Evolutionary conservation across 495 filamentous ascomycete species (phyloP).

Genomic region (Neurospora sp.): DNA sequence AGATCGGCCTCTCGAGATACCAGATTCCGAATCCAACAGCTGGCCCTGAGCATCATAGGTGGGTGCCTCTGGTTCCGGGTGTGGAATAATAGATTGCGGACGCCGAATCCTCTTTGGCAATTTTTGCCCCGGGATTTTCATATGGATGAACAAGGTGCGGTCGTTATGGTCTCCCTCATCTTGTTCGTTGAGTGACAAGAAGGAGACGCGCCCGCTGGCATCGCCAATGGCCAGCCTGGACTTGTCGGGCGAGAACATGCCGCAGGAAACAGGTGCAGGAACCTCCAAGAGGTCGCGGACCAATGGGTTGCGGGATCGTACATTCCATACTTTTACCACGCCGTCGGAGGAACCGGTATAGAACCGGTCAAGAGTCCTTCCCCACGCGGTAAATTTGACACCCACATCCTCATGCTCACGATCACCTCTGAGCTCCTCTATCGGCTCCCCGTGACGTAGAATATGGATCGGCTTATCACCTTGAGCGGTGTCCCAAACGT

Average conservation of each 20-base stretch:
- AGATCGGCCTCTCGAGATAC: slow-evolving; percentile 7
- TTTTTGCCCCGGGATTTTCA: slow-evolving; percentile 13
- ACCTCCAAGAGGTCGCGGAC: slow-evolving; percentile 48
- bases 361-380: slow-evolving; percentile 52
- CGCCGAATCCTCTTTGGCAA: slow-evolving; percentile 16
- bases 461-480: slow-evolving; percentile 48
- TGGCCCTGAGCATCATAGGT: slow-evolving; percentile 9
- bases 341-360: slow-evolving; percentile 92
- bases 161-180: slow-evolving; percentile 12
- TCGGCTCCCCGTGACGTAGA: slow-evolving; percentile 57
- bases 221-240: slow-evolving; percentile 67
- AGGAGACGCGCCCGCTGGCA: slow-evolving; percentile 59
- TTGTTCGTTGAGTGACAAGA: slow-evolving; percentile 45
- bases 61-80: slow-evolving; percentile 33
- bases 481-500: slow-evolving; percentile 73
- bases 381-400: slow-evolving; percentile 75
- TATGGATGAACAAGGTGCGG: slow-evolving; percentile 4
- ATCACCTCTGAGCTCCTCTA: slow-evolving; percentile 50
- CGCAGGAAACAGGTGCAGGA: slow-evolving; percentile 47
- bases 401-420: slow-evolving; percentile 69
- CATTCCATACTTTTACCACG: slow-evolving; percentile 76
- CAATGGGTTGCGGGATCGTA: slow-evolving; percentile 44
- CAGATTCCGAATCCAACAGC: slow-evolving; percentile 8
- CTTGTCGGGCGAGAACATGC: slow-evolving; percentile 63
- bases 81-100: slow-evolving; percentile 32